Evolutionary conservation across 306 rosid genomes (phyloP).

Genomic region (Cucurbita moschata): DNA sequence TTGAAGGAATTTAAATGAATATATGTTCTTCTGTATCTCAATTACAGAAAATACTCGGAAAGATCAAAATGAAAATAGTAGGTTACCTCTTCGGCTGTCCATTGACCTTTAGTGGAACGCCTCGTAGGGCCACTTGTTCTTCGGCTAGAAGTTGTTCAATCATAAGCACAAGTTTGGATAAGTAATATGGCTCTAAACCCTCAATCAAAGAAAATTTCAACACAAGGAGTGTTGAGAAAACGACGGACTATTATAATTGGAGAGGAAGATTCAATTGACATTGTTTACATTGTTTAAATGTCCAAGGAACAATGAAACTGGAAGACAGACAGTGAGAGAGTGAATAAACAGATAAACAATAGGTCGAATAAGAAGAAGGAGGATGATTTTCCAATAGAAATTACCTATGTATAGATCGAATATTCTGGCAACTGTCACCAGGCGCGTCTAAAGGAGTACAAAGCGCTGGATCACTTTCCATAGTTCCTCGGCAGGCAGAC

Average conservation of each 20-base stretch:
- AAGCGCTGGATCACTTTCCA: constrained; percentile 47
- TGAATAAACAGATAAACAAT: neutral
- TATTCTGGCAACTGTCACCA: constrained; percentile 34
- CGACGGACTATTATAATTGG: neutral
- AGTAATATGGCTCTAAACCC: neutral
- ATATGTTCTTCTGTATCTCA: neutral
- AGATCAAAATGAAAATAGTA: neutral
- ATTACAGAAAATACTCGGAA: neutral
- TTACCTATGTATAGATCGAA: constrained; percentile 64
- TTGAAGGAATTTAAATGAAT: neutral
- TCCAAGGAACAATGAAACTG: neutral
- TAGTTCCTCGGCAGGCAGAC: constrained; percentile 27
- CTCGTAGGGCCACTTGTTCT: constrained; percentile 97
- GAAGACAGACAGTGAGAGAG: neutral
- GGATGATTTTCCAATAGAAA: neutral
- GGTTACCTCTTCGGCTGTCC: constrained; percentile 88
- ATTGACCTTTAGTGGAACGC: constrained; percentile 98
- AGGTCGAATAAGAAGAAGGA: neutral
- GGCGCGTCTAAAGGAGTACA: constrained; percentile 33
- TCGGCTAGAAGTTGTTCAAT: constrained; percentile 28
- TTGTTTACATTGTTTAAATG: neutral
- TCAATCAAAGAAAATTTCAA: constrained; percentile 1
- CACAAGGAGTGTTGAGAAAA: neutral
- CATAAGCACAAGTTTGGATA: constrained; percentile 3
- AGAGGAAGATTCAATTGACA: neutral